phyloP scores from a whole-genome alignment of 768 basidiomycete genomes.

The Lentinula sp. region DNA sequence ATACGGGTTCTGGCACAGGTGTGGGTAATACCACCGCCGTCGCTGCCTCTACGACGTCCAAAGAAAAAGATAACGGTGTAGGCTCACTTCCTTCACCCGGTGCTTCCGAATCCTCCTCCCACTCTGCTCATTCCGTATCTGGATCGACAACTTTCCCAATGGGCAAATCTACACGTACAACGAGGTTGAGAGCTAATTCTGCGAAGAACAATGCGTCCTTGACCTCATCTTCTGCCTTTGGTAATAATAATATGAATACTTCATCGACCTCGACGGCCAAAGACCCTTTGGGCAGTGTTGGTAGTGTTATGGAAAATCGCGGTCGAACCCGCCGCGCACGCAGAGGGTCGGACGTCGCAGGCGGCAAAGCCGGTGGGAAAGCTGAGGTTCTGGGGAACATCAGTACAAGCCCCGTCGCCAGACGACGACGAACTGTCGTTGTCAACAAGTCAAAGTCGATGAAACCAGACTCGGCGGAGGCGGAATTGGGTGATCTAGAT shows the following conservation, averaged over 20 bases:
- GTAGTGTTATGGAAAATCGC: not conserved
- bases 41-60: no score
- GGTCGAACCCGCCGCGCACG: not conserved
- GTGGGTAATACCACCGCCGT: no score
- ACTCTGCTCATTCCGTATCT: not conserved
- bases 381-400: not conserved
- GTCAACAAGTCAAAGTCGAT: not conserved
- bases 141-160: not conserved
- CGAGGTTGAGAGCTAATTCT: not conserved
- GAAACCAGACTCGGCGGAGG: not conserved
- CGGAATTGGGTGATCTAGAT: not conserved
- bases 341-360: not conserved
- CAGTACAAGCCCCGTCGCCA: not conserved
- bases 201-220: not conserved
- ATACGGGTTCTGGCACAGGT: no score
- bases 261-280: not conserved
- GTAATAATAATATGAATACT: not conserved
- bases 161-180: not conserved
- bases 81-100: not conserved
- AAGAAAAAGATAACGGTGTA: not conserved
- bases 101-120: not conserved
- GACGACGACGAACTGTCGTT: not conserved
- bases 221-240: not conserved
- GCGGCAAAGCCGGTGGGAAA: not conserved
- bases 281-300: not conserved